A percentile compares a stretch with the other conserved stretches of the same genome.
Conservation (phyloP, 352 stramenopile genomes). For the Aphanomyces astaci region DNA sequence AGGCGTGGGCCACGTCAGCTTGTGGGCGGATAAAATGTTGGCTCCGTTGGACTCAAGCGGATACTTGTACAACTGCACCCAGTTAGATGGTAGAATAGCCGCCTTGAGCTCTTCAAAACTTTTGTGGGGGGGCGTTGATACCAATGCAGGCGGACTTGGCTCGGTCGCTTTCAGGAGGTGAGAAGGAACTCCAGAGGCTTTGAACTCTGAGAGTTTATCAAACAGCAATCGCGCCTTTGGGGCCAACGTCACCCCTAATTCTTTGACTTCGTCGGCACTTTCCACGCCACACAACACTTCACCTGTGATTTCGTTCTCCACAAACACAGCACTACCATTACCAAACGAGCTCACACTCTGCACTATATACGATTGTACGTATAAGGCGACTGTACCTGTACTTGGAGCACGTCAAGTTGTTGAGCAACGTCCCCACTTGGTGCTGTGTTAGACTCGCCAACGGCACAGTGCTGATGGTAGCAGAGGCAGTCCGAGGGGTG, state of each 20-base stretch:
- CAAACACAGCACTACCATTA: neutral
- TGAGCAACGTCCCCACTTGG: neutral
- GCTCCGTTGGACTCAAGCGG: neutral
- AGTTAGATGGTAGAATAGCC: neutral
- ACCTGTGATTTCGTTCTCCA: neutral
- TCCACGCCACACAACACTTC: neutral
- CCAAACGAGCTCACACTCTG: neutral
- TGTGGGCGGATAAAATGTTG: neutral
- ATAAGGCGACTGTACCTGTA: neutral
- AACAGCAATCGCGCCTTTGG: neutral
- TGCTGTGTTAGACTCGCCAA: neutral
- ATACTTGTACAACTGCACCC: slow-evolving; percentile 11
- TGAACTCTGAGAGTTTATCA: slow-evolving; percentile 1
- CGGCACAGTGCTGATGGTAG: too few species aligned
- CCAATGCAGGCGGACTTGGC: too few species aligned
- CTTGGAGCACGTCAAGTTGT: neutral
- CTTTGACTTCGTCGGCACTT: neutral
- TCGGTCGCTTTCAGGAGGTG: too few species aligned
- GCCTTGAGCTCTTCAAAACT: slow-evolving; percentile 7
- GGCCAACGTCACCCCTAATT: neutral
- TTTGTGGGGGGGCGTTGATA: too few species aligned
- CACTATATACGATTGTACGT: too few species aligned
- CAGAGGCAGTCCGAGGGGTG: too few species aligned
- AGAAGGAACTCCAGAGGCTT: neutral
- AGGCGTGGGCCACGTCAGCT: neutral